These are phyloP conservation scores for Boletus reticulatus DNA, from an alignment of 768 basidiomycete species.

Conservation along the genomic window DNA sequence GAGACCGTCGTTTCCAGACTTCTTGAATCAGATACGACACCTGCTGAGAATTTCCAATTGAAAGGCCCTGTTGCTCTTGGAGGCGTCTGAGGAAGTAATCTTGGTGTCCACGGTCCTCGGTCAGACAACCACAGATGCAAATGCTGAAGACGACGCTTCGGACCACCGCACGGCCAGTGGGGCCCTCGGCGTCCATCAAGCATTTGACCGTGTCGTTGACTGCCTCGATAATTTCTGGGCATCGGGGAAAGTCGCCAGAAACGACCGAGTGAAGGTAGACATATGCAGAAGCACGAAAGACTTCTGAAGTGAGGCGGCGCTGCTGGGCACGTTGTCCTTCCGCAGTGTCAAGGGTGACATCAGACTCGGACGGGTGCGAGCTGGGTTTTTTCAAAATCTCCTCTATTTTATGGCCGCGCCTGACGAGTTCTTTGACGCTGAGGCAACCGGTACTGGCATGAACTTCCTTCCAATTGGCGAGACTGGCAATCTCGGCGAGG, in stretches of 20 bases:
- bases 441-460: constrained; percentile 43
- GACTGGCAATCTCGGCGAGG: constrained; percentile 66
- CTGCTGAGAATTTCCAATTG: constrained; percentile 64
- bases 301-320: constrained; percentile 47
- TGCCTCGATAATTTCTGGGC: constrained; percentile 56
- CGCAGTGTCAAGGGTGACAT: neutral
- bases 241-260: constrained; percentile 67
- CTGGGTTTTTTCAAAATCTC: constrained; percentile 24
- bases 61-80: constrained; percentile 47
- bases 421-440: constrained; percentile 59
- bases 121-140: constrained; percentile 70
- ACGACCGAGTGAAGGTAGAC: constrained; percentile 78
- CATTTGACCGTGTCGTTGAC: constrained; percentile 54
- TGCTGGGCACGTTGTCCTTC: constrained; percentile 29
- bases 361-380: neutral
- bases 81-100: constrained; percentile 45
- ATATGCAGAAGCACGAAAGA: constrained; percentile 72
- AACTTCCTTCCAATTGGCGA: constrained; percentile 63
- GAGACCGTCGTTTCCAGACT: constrained; percentile 53
- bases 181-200: constrained; percentile 38
- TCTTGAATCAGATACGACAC: constrained; percentile 51
- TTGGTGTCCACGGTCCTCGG: constrained; percentile 47
- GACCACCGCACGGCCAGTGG: constrained; percentile 53
- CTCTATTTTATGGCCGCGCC: constrained; percentile 53
- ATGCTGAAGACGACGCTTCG: constrained; percentile 78